Evolutionary conservation across 1,139 yeast genomes (phyloP).

Genomic region (Taiozyma sp.): DNA sequence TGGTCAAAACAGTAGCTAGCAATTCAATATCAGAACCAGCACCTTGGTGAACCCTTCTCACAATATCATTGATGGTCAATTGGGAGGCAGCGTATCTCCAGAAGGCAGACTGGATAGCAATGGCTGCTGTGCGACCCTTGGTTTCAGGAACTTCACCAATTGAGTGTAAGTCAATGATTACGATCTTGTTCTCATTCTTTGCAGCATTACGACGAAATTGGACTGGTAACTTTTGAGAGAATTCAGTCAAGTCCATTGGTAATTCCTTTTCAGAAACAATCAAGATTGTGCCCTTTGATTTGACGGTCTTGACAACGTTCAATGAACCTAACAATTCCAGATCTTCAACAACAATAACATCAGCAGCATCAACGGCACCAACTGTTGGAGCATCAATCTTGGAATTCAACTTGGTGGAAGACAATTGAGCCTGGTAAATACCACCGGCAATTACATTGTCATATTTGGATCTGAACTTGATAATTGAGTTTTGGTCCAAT

Average conservation of each 20-base stretch:
- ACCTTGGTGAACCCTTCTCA: conserved; percentile 76
- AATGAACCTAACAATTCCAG: conserved; percentile 46
- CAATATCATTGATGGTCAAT: conserved; percentile 56
- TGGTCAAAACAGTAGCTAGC: conserved; percentile 76
- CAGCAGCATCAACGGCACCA: conserved; percentile 27
- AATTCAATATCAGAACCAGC: conserved; percentile 81
- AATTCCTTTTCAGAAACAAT: conserved; percentile 30
- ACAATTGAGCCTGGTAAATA: conserved; percentile 71
- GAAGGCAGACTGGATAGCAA: conserved; percentile 75
- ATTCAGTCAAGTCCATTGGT: conserved; percentile 27
- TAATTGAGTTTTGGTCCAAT: conserved; percentile 50
- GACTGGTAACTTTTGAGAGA: conserved; percentile 48
- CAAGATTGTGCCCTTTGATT: conserved; percentile 53
- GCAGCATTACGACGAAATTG: conserved; percentile 54
- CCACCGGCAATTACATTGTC: conserved; percentile 77
- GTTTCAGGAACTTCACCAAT: conserved; percentile 66
- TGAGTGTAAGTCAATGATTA: conserved; percentile 50
- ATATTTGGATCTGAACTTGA: conserved; percentile 58
- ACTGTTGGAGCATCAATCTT: conserved; percentile 21
- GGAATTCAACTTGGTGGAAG: conserved; percentile 30
- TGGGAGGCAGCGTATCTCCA: conserved; percentile 71
- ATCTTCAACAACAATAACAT: conserved; percentile 62
- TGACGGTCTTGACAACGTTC: conserved; percentile 59
- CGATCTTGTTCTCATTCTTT: conserved; percentile 46
- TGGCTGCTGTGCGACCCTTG: conserved; percentile 69